Conservation (phyloP, 176 grass and related monocot genomes). For the Phoenix roebelenii region DNA sequence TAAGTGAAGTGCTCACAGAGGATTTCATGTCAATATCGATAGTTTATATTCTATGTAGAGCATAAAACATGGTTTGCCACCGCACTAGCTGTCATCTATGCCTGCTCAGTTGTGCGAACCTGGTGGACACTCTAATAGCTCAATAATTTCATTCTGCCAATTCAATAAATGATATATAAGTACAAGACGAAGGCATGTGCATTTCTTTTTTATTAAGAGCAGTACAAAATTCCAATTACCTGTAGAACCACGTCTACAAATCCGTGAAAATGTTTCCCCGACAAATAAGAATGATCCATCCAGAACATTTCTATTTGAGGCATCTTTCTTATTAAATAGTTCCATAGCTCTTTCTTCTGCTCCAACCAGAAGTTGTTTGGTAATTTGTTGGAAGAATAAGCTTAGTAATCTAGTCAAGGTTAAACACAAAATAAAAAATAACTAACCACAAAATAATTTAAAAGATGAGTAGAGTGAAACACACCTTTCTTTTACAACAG, state of each 20-base stretch:
- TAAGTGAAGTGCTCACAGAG: no score
- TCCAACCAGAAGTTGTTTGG: constrained; percentile 57
- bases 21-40: no score
- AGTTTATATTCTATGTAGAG: no score
- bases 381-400: constrained; percentile 60
- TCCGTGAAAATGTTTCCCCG: constrained; percentile 76
- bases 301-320: constrained; percentile 20
- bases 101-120: no score
- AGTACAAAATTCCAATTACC: constrained; percentile 27
- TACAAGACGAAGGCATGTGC: no score
- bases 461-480: no score
- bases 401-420: constrained; percentile 51
- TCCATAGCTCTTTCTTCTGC: constrained; percentile 48
- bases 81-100: no score
- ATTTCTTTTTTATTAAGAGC: background rate
- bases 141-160: background rate
- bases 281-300: constrained; percentile 55
- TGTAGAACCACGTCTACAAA: constrained; percentile 80
- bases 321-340: constrained; percentile 22
- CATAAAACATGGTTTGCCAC: no score
- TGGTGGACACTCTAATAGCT: no score
- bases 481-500: no score
- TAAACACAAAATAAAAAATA: constrained; percentile 17
- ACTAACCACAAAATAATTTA: background rate
- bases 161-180: no score